Conservation (phyloP, 306 rosid genomes). For the Lathyrus aphaca region DNA sequence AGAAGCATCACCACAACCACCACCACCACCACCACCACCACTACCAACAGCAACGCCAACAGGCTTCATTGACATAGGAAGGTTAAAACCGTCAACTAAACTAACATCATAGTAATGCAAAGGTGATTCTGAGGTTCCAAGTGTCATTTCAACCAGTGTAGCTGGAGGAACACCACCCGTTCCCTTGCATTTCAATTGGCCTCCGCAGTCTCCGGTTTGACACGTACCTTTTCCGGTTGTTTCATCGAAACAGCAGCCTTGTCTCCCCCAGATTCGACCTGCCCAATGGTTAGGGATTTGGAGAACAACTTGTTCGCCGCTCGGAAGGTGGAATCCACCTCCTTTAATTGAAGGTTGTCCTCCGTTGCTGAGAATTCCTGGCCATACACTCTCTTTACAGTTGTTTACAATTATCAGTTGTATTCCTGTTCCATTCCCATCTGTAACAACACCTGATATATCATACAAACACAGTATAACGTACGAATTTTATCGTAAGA, state of each 20-base stretch:
- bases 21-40: constrained; percentile 30
- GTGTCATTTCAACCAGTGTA: constrained; percentile 66
- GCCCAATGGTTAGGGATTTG: constrained; percentile 65
- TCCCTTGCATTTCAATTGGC: constrained; percentile 61
- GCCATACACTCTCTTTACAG: constrained; percentile 77
- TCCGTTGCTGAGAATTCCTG: constrained; percentile 63
- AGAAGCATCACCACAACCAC: constrained; percentile 55
- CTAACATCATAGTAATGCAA: constrained; percentile 78
- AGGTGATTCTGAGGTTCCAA: constrained; percentile 55
- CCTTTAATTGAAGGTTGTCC: constrained; percentile 54
- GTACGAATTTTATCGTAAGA: background rate
- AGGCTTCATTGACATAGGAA: constrained; percentile 60
- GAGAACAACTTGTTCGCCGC: constrained; percentile 52
- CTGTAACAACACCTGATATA: background rate
- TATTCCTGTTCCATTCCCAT: constrained; percentile 61
- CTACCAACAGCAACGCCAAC: constrained; percentile 45
- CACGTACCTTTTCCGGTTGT: constrained; percentile 56
- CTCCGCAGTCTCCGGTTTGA: constrained; percentile 70
- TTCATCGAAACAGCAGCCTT: constrained; percentile 61
- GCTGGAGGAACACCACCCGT: constrained; percentile 68
- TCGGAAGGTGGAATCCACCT: constrained; percentile 69
- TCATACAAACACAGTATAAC: background rate
- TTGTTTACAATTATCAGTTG: constrained; percentile 65
- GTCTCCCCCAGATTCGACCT: constrained; percentile 80
- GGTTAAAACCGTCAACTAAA: constrained; percentile 73